A percentile compares a stretch with the other conserved stretches of the same genome.
Conservation (phyloP, 2,329 filamentous ascomycete species). For the Zasmidium cellare region DNA sequence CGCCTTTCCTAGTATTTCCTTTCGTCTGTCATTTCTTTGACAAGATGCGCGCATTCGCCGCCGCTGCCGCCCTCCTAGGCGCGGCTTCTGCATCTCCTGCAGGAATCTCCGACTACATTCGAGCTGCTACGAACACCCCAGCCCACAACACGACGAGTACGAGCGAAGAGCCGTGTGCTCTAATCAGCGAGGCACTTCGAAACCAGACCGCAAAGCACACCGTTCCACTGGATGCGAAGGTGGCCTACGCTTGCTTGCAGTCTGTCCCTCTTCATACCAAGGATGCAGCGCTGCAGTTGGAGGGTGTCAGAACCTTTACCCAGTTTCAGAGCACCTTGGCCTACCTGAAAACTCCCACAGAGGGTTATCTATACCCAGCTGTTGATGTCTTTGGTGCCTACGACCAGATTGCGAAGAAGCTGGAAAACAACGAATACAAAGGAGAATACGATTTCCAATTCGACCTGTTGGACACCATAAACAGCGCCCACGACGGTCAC, state of each 20-base stretch:
- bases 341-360: conserved; percentile 40
- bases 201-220: background rate
- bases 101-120: conserved; percentile 10
- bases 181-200: background rate
- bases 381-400: conserved; percentile 42
- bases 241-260: conserved; percentile 6
- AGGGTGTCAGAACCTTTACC: conserved; percentile 23
- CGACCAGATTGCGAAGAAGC: conserved; percentile 34
- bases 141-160: background rate
- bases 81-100: conserved; percentile 6
- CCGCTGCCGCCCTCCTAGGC: conserved; percentile 1
- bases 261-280: conserved; percentile 9
- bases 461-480: conserved; percentile 37
- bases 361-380: conserved; percentile 35
- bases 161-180: background rate
- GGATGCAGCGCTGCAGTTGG: background rate
- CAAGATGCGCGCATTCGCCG: conserved; percentile 5
- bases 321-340: conserved; percentile 42
- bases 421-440: conserved; percentile 33
- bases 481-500: conserved; percentile 43
- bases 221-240: background rate
- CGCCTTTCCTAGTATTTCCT: conserved; percentile 3
- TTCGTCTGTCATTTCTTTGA: conserved; percentile 1
- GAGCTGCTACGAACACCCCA: conserved; percentile 3
- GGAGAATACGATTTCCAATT: conserved; percentile 45